Evolutionary conservation across 208 protist genomes (phyloP), one percentile per base, ranked within the genome.

Genomic region (Porcisia hertigi): DNA sequence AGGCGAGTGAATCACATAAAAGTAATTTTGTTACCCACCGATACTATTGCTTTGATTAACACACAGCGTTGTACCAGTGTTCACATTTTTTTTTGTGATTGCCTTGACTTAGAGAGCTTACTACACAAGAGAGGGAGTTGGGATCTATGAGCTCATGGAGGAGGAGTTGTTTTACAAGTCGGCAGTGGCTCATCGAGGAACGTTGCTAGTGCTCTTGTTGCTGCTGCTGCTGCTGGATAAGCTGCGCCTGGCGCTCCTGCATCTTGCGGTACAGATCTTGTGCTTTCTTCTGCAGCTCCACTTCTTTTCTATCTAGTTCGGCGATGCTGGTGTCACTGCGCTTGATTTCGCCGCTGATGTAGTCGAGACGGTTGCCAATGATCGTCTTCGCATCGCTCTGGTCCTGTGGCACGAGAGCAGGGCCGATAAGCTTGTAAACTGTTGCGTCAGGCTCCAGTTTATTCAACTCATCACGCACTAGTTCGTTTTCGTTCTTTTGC

Each of bases 341-440:
- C 82, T 96, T 97, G 43, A 97, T 77, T 75, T 98, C 93, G 23
- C 87, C 87, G 75, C 92, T 95, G 81, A 98, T 98, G 79, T 97
- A 98, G 49, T 98, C 94, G 43, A 98, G 88, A 63, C 97, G 93
- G 67, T 96, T 97, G 41, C 83, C 77, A 8, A 98, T 91, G 66
- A 98, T 97, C 23, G 84, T 88, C 76, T 94, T 97, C 16, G 94
- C 97, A 75, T 99, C 97, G 45, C 77, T 88, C 73, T 93, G 91
- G 62, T 98, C 96, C 75, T 99, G 96, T 9, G 92, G 92, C 58
- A 99, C 91, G 57, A 99, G 90, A 30, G 93, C 97, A 45, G 97
- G 96, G 16, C 97, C 97, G 69, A 98, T 98, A 18, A 99, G 90
- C 80, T 99, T 99, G 81, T 98, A 99, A 43, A 99, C 95, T 43